Percentiles rank a stretch among this genome's conserved stretches.
Conservation (phyloP, 2,329 filamentous ascomycete species). For the Kalaharituber pfeilii region DNA sequence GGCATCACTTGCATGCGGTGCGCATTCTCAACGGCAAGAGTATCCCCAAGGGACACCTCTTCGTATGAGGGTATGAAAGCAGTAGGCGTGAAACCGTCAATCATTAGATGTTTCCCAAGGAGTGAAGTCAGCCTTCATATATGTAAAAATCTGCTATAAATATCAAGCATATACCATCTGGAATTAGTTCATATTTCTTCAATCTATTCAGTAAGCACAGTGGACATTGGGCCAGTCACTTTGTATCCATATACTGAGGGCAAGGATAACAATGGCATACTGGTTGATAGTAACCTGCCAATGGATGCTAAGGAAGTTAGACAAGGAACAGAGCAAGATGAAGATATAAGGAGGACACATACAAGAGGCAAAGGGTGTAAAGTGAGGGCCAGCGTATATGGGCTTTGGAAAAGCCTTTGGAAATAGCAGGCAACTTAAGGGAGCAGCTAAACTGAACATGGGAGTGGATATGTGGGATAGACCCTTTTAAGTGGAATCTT, state of each 20-base stretch:
- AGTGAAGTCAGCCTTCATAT: conserved; percentile 16
- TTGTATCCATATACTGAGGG: conserved; percentile 4
- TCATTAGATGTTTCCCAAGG: conserved; percentile 30
- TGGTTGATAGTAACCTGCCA: conserved; percentile 20
- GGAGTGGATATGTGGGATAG: too few species aligned
- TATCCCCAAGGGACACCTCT: conserved; percentile 38
- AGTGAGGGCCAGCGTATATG: too few species aligned
- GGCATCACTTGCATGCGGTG: conserved; percentile 25
- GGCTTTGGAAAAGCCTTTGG: too few species aligned
- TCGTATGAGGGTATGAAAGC: conserved; percentile 35
- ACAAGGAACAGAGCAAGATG: too few species aligned
- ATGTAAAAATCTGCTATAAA: too few species aligned
- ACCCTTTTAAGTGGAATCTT: too few species aligned
- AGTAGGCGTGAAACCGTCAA: conserved; percentile 41
- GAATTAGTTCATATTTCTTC: conserved; percentile 23
- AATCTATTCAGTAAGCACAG: too few species aligned
- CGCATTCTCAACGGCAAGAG: conserved; percentile 26
- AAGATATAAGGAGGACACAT: too few species aligned
- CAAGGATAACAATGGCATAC: conserved; percentile 10
- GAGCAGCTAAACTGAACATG: too few species aligned
- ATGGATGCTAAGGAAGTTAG: too few species aligned
- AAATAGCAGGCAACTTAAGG: too few species aligned
- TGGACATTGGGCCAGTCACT: neutral
- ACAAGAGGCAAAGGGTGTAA: too few species aligned
- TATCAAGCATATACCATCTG: conserved; percentile 23